A percentile compares a stretch with the other conserved stretches of the same genome.
Conservation (phyloP, 2,329 filamentous ascomycete species). For the Alternaria sp. region DNA sequence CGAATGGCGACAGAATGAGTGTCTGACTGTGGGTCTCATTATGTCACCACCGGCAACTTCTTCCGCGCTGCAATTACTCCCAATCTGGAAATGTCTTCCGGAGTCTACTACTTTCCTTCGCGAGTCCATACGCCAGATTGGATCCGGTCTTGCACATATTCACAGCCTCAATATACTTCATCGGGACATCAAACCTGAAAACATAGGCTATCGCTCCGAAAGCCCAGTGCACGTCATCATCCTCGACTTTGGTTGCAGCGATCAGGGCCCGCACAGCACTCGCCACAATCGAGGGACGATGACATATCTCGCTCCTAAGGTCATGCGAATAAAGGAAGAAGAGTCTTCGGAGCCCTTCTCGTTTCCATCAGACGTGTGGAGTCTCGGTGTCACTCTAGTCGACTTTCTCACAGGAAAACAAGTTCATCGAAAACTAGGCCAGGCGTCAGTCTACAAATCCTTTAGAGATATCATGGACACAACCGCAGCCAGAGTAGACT, state of each 20-base stretch:
- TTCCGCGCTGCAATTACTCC: not conserved
- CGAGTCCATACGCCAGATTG: not conserved
- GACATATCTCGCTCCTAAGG: not conserved
- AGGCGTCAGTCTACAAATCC: not conserved
- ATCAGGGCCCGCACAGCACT: not conserved
- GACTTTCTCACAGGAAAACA: not conserved
- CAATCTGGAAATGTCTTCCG: not conserved
- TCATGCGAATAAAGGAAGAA: not conserved
- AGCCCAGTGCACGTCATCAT: not conserved
- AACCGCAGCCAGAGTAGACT: not conserved
- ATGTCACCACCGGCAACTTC: slow-evolving; percentile 4
- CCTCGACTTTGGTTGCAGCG: not conserved
- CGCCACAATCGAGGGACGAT: not conserved
- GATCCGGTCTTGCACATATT: not conserved
- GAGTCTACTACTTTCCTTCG: not conserved
- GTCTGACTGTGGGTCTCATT: slow-evolving; percentile 4
- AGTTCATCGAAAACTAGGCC: not conserved
- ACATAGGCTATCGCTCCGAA: not conserved
- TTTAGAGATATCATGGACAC: not conserved
- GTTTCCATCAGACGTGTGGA: not conserved
- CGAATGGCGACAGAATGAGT: slow-evolving; percentile 1
- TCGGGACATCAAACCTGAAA: slow-evolving; percentile 5
- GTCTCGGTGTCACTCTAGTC: not conserved
- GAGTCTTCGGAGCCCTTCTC: not conserved
- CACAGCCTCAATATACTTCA: slow-evolving; percentile 1